phyloP scores from a whole-genome alignment of 768 basidiomycete species.

The Candolleomyces aberdarensis region DNA sequence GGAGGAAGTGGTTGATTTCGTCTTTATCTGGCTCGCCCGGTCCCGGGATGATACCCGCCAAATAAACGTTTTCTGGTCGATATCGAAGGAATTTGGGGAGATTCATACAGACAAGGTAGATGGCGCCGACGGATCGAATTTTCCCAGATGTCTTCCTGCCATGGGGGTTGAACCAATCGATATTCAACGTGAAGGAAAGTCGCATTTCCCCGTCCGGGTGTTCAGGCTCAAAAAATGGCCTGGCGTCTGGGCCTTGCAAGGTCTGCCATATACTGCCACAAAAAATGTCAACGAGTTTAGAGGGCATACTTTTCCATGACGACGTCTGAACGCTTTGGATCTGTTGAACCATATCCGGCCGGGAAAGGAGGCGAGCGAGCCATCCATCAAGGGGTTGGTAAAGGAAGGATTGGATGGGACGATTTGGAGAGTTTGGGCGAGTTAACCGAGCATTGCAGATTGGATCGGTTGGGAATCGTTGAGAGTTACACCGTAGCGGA shows the following conservation, averaged over 20 bases:
- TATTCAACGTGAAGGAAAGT: slow-evolving; percentile 20
- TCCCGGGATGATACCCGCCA: slow-evolving; percentile 17
- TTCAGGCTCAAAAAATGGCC: slow-evolving; percentile 13
- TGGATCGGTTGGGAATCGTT: too few species aligned
- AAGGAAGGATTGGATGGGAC: neutral
- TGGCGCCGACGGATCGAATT: slow-evolving; percentile 12
- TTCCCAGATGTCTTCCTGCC: slow-evolving; percentile 21
- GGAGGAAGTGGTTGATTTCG: slow-evolving; percentile 31
- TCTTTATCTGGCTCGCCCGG: slow-evolving; percentile 20
- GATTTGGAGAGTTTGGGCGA: neutral
- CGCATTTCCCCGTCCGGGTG: slow-evolving; percentile 13
- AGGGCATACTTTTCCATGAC: neutral
- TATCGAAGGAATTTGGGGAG: slow-evolving; percentile 24
- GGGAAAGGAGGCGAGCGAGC: neutral
- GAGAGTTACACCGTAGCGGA: too few species aligned
- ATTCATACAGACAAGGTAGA: slow-evolving; percentile 29
- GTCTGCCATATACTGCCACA: neutral
- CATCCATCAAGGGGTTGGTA: neutral
- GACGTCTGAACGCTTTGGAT: slow-evolving; percentile 1
- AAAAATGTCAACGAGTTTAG: too few species aligned
- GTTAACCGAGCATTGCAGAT: neutral
- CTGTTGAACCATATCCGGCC: slow-evolving; percentile 9
- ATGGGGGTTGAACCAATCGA: slow-evolving; percentile 31
- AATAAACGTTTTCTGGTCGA: slow-evolving; percentile 15
- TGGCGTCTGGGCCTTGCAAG: neutral